A percentile compares a stretch with the other conserved stretches of the same genome.
Evolutionary conservation across 2,329 filamentous ascomycete species (phyloP).

Genomic region (Diaporthe citri): DNA sequence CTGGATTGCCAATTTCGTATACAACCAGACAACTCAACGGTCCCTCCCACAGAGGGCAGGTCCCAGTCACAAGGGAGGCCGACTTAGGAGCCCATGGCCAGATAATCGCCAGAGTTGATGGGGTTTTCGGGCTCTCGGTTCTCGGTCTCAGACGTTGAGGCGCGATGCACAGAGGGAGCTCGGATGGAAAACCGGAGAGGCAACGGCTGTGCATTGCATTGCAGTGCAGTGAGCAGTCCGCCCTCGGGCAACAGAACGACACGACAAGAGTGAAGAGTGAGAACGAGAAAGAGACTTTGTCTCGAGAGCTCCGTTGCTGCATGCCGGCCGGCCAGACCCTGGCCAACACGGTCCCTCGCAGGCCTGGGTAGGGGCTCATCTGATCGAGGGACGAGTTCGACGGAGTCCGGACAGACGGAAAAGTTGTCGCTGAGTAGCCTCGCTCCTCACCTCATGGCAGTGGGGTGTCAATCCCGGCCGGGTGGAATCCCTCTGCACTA

Average conservation of each 20-base stretch:
- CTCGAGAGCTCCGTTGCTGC: slow-evolving; percentile 7
- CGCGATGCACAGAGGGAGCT: not conserved
- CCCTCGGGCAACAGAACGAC: not conserved
- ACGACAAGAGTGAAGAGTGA: not conserved
- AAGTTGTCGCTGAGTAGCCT: not conserved
- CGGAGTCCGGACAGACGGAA: slow-evolving; percentile 40
- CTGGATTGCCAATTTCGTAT: slow-evolving; percentile 12
- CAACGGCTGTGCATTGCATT: not conserved
- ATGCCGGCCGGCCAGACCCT: slow-evolving; percentile 2
- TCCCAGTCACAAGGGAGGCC: not conserved
- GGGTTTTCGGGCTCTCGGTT: slow-evolving; percentile 23
- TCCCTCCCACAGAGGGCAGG: not conserved
- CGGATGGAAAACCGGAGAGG: slow-evolving; percentile 25
- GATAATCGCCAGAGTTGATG: slow-evolving; percentile 30
- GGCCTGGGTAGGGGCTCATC: slow-evolving; percentile 27
- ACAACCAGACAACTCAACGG: slow-evolving; percentile 11
- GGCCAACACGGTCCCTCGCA: not conserved
- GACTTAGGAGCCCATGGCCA: slow-evolving; percentile 29
- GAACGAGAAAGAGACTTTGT: not conserved
- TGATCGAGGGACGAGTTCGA: slow-evolving; percentile 8
- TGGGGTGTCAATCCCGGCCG: slow-evolving; percentile 36
- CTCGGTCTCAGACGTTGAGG: slow-evolving; percentile 27
- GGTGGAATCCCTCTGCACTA: slow-evolving; percentile 35
- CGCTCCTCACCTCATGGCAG: slow-evolving; percentile 35
- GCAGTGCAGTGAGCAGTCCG: not conserved